phyloP scores from a whole-genome alignment of 2,329 filamentous ascomycete species.

The Keithomyces neogunnii region DNA sequence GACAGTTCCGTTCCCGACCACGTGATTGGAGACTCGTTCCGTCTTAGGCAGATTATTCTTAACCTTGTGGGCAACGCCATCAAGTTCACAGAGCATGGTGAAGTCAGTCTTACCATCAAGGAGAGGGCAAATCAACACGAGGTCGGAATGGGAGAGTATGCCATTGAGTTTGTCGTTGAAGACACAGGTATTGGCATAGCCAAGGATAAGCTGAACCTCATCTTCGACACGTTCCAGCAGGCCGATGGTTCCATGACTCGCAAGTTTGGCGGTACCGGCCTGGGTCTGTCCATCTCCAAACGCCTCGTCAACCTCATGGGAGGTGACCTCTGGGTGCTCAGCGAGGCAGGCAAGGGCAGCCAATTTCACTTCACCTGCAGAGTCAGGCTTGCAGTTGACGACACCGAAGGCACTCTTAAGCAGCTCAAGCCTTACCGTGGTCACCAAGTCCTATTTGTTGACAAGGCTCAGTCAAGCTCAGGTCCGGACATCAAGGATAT shows the following conservation, averaged over 20 bases:
- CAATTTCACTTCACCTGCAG: conserved; percentile 95
- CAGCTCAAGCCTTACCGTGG: conserved; percentile 85
- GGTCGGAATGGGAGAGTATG: conserved; percentile 66
- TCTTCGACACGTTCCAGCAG: conserved; percentile 98
- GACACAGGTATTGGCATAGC: conserved; percentile 97
- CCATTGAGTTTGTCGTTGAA: conserved; percentile 90
- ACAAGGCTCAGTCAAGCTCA: conserved; percentile 75
- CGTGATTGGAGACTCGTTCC: conserved; percentile 93
- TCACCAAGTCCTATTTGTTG: conserved; percentile 89
- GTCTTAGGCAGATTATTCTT: conserved; percentile 89
- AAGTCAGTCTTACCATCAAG: conserved; percentile 89
- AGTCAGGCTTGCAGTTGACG: conserved; percentile 74
- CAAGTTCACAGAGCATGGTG: conserved; percentile 96
- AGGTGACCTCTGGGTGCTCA: conserved; percentile 92
- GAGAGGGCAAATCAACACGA: conserved; percentile 55
- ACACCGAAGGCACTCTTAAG: conserved; percentile 69
- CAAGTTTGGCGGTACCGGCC: conserved; percentile 89
- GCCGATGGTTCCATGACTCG: conserved; percentile 94
- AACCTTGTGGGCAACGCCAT: conserved; percentile 98
- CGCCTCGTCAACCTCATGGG: conserved; percentile 93
- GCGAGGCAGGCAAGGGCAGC: conserved; percentile 82
- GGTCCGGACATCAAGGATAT: conserved; percentile 70
- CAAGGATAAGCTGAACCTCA: conserved; percentile 88
- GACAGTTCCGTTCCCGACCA: conserved; percentile 91
- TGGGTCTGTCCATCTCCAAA: conserved; percentile 92